Conservation (phyloP, 2,329 filamentous ascomycete species). For the Ascomycota sp. region DNA sequence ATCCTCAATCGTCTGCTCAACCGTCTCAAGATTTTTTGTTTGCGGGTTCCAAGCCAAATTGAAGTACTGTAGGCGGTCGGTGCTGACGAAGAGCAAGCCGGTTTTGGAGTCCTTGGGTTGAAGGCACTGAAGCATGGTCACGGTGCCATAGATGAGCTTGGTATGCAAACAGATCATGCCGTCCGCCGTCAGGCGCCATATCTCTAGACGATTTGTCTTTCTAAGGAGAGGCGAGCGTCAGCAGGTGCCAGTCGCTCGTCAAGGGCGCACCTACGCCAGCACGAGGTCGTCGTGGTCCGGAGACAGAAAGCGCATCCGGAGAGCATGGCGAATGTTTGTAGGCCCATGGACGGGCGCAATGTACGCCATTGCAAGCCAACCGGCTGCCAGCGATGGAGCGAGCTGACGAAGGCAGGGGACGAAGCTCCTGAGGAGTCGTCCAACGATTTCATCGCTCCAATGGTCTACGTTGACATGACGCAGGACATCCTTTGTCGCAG, state of each 20-base stretch:
- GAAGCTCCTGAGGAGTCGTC: not conserved
- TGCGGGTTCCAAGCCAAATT: conserved; percentile 60
- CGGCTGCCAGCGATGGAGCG: not conserved
- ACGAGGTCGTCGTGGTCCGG: conserved; percentile 61
- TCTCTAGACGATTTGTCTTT: conserved; percentile 66
- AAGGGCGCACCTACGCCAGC: conserved; percentile 44
- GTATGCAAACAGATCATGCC: conserved; percentile 43
- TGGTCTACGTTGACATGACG: too few species aligned
- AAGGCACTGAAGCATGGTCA: conserved; percentile 65
- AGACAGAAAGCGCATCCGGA: conserved; percentile 56
- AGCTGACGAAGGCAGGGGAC: not conserved
- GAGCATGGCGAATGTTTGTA: conserved; percentile 73
- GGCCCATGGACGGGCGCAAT: conserved; percentile 80
- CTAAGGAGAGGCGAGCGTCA: conserved; percentile 17
- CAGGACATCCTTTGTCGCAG: too few species aligned
- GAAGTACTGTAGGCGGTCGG: conserved; percentile 76
- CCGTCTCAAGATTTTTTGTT: conserved; percentile 25
- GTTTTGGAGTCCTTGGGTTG: conserved; percentile 49
- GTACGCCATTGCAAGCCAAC: conserved; percentile 50
- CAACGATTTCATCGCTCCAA: too few species aligned
- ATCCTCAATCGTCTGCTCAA: conserved; percentile 29
- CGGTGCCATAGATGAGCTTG: conserved; percentile 59
- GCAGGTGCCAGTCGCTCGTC: not conserved
- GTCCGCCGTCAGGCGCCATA: conserved; percentile 49
- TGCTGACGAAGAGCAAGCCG: conserved; percentile 81